Evolutionary conservation across 306 rosid species (phyloP), one percentile per base, ranked within the genome.

Genomic region (Ammopiptanthus mongolicus): DNA sequence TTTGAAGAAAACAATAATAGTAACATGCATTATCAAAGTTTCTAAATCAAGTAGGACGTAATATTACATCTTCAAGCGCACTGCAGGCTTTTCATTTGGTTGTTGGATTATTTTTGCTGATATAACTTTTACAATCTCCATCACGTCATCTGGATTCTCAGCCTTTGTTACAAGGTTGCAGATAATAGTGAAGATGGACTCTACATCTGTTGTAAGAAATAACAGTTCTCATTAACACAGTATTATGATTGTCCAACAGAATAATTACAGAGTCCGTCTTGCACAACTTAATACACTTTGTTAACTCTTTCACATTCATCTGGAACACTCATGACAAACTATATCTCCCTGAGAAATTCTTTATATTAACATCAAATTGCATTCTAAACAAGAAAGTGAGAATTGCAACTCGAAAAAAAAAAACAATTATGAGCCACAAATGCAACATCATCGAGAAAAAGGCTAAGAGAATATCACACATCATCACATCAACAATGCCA

Each of bases 101-200:
- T 90, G 92, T 67, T 90, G 96, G 63, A 82, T 37, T 44, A 89
- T 23, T 80, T 92, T 96, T 28, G 87, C 63, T 19, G 92, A 80
- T 79, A 96, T 90, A 69, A 87, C 84, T 71, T 92, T 87, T 15
- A 88, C 87, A 22, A 92, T 96, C 87, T 90, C 97, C 71, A 88
- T 79, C 60, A 79, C 86, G 76, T 91, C 99, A 39, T 90, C 96
- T 15, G 84, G 89, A 81, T 84, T 86, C 82, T 81, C 90, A 44
- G 93, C 56, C 84, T 83, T 90, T 0, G 98, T 90, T 60, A 95
- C 99, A 76, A 89, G 86, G 69, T 86, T 88, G 89, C 96, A 89
- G 65, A 96, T 92, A 41, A 92, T 83, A 65, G 96, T 89, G 80
- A 86, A 92, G 66, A 92, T 84, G 83, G 96, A 90, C 84, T 96